Conservation (phyloP, 2,329 filamentous ascomycete genomes). For the Fusarium mangiferae region DNA sequence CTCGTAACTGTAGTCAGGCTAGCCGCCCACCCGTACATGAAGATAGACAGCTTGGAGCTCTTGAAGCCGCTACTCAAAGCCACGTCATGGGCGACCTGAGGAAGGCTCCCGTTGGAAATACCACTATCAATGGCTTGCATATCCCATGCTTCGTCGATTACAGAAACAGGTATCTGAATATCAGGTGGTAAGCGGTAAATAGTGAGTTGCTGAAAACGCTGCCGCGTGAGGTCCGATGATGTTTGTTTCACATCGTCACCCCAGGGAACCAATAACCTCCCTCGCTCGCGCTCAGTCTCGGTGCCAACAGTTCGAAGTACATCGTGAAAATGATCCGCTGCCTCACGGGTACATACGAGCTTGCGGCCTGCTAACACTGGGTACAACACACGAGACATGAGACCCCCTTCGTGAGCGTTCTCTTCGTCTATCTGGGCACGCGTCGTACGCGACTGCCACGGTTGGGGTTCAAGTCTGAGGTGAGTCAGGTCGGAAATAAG, state of each 20-base stretch:
- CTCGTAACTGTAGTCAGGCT: conserved; percentile 52
- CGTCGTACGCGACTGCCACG: conserved; percentile 49
- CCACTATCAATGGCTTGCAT: conserved; percentile 39
- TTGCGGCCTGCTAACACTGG: conserved; percentile 47
- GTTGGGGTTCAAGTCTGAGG: conserved; percentile 45
- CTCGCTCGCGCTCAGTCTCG: conserved; percentile 50
- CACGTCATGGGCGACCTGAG: conserved; percentile 49
- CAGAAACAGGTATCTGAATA: conserved; percentile 50
- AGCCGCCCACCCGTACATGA: conserved; percentile 53
- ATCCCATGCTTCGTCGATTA: conserved; percentile 46
- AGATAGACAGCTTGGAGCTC: conserved; percentile 52
- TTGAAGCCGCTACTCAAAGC: conserved; percentile 47
- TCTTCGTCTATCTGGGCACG: conserved; percentile 51
- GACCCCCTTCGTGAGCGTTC: conserved; percentile 41
- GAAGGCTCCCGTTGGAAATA: conserved; percentile 44
- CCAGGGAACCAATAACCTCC: conserved; percentile 48
- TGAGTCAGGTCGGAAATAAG: conserved; percentile 55
- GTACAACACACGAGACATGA: conserved; percentile 51
- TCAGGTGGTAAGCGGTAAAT: conserved; percentile 45
- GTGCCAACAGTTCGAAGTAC: conserved; percentile 52
- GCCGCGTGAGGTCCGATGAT: conserved; percentile 29
- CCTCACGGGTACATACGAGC: conserved; percentile 52
- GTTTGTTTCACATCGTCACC: conserved; percentile 28
- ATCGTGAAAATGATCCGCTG: conserved; percentile 53
- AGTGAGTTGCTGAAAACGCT: conserved; percentile 49